These are phyloP conservation scores for Astrothelium subdiscretum DNA, from an alignment of 495 filamentous ascomycete genomes.

Conservation along the genomic window DNA sequence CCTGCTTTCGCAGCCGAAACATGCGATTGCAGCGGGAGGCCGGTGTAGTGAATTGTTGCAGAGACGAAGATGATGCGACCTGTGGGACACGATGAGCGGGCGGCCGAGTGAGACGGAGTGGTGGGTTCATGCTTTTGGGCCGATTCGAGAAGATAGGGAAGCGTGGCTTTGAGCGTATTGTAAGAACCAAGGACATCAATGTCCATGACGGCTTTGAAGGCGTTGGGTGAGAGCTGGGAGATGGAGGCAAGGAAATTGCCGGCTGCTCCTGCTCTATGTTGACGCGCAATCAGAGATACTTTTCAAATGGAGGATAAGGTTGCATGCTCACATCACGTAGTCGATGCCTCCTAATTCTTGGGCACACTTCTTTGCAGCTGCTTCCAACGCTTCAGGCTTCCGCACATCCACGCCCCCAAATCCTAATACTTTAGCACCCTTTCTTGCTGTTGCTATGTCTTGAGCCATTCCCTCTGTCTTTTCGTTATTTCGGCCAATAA, in stretches of 20 bases:
- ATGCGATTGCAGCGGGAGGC: constrained; percentile 72
- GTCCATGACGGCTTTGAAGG: constrained; percentile 91
- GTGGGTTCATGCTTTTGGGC: constrained; percentile 48
- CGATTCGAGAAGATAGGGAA: constrained; percentile 66
- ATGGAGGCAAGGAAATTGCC: constrained; percentile 94
- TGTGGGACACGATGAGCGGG: constrained; percentile 6
- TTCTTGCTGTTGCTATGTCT: constrained; percentile 67
- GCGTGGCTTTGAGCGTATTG: constrained; percentile 85
- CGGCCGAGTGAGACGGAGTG: constrained; percentile 21
- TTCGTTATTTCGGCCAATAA: constrained; percentile 80
- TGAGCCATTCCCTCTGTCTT: constrained; percentile 73
- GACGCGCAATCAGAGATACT: constrained; percentile 9
- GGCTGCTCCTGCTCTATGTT: constrained; percentile 71
- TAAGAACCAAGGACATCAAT: constrained; percentile 91
- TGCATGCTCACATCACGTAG: constrained; percentile 76
- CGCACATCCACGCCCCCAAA: constrained; percentile 80
- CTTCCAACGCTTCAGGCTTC: constrained; percentile 51
- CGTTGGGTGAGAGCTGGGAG: constrained; percentile 66
- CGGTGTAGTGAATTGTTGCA: constrained; percentile 81
- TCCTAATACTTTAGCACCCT: constrained; percentile 72
- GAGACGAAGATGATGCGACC: constrained; percentile 82
- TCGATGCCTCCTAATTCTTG: constrained; percentile 78
- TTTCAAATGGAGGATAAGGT: constrained; percentile 1
- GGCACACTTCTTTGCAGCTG: constrained; percentile 65
- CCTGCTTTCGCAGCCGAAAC: constrained; percentile 84